Conservation (phyloP, 169 alveolate species). For the Babesia ovis region DNA sequence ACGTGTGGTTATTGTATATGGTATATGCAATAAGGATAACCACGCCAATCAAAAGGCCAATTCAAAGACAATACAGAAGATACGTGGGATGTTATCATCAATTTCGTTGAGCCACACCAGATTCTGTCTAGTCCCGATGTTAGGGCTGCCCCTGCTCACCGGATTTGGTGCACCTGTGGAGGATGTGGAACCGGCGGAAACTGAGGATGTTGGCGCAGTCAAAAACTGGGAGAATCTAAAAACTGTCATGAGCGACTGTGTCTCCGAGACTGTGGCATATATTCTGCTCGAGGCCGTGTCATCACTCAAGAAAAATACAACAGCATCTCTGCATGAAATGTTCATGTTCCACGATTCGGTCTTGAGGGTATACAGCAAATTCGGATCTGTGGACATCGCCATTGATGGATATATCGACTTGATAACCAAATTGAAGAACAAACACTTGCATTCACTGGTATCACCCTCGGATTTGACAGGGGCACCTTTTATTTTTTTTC, state of each 20-base stretch:
- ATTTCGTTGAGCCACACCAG: conserved; percentile 12
- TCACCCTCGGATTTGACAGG: background rate
- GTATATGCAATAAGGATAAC: conserved; percentile 31
- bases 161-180: background rate
- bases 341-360: conserved; percentile 3
- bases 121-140: conserved; percentile 40
- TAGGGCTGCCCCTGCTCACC: conserved; percentile 9
- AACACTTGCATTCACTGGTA: too few species aligned
- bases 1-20: conserved; percentile 14
- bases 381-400: conserved; percentile 12
- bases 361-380: conserved; percentile 18
- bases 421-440: background rate
- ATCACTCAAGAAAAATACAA: background rate
- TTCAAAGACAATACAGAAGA: conserved; percentile 23
- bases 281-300: background rate
- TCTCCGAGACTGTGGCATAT: conserved; percentile 1
- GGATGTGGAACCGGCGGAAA: conserved; percentile 1
- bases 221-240: conserved; percentile 37
- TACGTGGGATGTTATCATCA: conserved; percentile 2
- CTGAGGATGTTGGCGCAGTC: background rate
- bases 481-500: conserved; percentile 11
- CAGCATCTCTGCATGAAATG: background rate
- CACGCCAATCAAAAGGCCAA: conserved; percentile 25
- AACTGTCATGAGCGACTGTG: conserved; percentile 13
- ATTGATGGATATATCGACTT: conserved; percentile 5